phyloP scores from a whole-genome alignment of 345 rosid genomes.

The Melastoma malabathricum region DNA sequence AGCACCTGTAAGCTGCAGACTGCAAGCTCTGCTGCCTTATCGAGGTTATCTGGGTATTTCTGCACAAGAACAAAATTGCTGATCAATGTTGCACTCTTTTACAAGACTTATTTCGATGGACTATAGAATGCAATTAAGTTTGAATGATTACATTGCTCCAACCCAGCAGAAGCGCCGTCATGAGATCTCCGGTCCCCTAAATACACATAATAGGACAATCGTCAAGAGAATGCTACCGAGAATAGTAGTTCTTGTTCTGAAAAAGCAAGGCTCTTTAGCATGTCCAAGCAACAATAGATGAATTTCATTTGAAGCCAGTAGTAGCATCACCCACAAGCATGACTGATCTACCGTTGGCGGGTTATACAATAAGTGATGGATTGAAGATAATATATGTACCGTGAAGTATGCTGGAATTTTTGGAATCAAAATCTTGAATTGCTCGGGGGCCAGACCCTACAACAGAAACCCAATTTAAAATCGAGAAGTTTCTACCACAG shows the following conservation, averaged over 20 bases:
- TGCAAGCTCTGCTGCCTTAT: constrained; percentile 85
- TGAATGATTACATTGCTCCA: constrained; percentile 79
- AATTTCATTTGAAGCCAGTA: too few species aligned
- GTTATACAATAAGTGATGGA: too few species aligned
- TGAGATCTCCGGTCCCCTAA: constrained; percentile 97
- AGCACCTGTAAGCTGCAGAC: constrained; percentile 93
- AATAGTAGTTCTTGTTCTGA: too few species aligned
- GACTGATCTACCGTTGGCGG: too few species aligned
- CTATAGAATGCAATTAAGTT: too few species aligned
- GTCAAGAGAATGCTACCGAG: constrained; percentile 1
- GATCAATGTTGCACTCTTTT: background rate
- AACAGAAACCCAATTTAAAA: background rate
- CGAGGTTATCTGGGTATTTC: constrained; percentile 83
- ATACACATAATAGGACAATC: constrained; percentile 2
- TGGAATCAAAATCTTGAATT: constrained; percentile 75
- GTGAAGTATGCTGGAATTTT: constrained; percentile 95
- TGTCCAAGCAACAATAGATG: too few species aligned
- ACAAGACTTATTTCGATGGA: too few species aligned
- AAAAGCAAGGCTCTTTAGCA: too few species aligned
- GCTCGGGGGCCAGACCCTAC: constrained; percentile 70
- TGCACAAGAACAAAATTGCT: constrained; percentile 15
- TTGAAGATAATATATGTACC: constrained; percentile 22
- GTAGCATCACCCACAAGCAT: too few species aligned
- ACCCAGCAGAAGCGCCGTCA: constrained; percentile 95
- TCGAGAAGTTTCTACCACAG: too few species aligned